Conservation (phyloP, 2,329 filamentous ascomycete species). For the Paecilomyces variotii region DNA sequence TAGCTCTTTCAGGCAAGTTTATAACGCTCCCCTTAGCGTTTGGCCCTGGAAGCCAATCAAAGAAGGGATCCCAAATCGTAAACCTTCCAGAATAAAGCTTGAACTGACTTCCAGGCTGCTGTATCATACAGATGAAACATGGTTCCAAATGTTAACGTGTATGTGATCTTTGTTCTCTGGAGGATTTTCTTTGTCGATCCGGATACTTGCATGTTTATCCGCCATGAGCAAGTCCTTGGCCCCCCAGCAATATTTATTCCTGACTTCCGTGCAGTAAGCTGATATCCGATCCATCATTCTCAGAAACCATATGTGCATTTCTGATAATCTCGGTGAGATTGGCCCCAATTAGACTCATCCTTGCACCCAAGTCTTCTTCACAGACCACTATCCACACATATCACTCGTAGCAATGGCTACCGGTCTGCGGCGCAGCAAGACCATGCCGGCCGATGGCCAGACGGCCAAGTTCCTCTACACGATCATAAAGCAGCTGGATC, state of each 20-base stretch:
- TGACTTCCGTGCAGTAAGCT: background rate
- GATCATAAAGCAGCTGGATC: slow-evolving; percentile 48
- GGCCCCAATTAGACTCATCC: background rate
- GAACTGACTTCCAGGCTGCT: background rate
- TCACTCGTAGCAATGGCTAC: slow-evolving; percentile 14
- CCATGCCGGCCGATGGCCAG: slow-evolving; percentile 41
- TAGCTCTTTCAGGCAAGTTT: background rate
- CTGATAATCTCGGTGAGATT: background rate
- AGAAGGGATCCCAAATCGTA: background rate
- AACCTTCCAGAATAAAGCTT: background rate
- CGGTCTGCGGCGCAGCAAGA: slow-evolving; percentile 32
- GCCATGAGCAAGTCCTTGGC: background rate
- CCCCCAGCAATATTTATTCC: background rate
- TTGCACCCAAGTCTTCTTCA: background rate
- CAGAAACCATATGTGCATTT: background rate
- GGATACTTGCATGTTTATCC: background rate
- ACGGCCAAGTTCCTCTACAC: slow-evolving; percentile 47
- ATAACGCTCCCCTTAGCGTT: background rate
- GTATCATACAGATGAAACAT: background rate
- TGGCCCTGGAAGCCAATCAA: background rate
- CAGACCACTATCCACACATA: background rate
- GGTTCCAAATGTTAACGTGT: background rate
- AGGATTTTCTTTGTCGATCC: background rate
- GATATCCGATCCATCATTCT: background rate
- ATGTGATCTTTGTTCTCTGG: background rate